Conservation (phyloP, 1,139 yeast genomes). For the Saccharomycopsis hybrid region DNA sequence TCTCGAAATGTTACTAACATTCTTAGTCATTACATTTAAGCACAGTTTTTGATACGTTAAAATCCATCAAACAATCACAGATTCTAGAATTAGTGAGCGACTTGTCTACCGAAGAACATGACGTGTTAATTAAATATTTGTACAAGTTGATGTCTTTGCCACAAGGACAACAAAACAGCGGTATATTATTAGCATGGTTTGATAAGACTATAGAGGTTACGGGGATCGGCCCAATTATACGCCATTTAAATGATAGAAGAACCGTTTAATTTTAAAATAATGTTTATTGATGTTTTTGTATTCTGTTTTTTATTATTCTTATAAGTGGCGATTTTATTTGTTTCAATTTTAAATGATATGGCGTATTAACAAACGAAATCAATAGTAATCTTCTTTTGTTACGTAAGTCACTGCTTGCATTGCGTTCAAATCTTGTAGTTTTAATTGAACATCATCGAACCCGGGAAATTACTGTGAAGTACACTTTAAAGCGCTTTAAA, state of each 20-base stretch:
- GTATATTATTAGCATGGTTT: conserved; percentile 81
- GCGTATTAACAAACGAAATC: too few species aligned
- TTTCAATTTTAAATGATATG: too few species aligned
- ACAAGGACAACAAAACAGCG: conserved; percentile 82
- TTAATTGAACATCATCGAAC: too few species aligned
- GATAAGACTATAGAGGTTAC: conserved; percentile 80
- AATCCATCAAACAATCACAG: conserved; percentile 70
- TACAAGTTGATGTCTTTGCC: conserved; percentile 79
- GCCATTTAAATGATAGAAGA: conserved; percentile 81
- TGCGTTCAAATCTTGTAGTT: too few species aligned
- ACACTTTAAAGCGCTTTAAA: too few species aligned
- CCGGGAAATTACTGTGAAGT: too few species aligned
- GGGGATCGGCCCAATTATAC: conserved; percentile 85
- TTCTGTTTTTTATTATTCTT: too few species aligned
- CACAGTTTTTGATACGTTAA: conserved; percentile 68
- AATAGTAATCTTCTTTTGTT: too few species aligned
- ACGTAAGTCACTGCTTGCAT: too few species aligned
- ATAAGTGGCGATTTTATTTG: too few species aligned
- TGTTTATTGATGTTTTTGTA: conserved; percentile 20
- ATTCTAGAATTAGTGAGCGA: conserved; percentile 53
- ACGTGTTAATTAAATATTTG: conserved; percentile 73
- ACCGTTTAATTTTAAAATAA: too few species aligned
- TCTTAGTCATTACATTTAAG: conserved; percentile 40
- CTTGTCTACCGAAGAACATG: conserved; percentile 62
- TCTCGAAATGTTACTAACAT: too few species aligned